Evolutionary conservation across 139 green algal genomes (phyloP).

Genomic region (Chlamydomonas sp.): DNA sequence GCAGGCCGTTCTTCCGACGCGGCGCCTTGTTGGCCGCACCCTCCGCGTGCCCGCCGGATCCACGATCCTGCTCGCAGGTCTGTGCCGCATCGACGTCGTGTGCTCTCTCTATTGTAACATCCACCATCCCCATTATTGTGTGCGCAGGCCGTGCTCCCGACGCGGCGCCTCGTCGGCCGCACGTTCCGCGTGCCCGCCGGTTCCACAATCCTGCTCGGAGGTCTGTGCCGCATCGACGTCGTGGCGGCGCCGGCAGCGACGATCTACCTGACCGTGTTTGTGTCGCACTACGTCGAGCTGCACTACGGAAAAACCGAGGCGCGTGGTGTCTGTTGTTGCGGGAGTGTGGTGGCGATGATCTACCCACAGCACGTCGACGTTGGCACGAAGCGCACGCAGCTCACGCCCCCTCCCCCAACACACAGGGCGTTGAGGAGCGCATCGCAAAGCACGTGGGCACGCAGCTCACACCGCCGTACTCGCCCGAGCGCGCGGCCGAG

Average conservation of each 20-base stretch:
- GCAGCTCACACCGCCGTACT: conserved; percentile 58
- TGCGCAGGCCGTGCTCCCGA: conserved; percentile 68
- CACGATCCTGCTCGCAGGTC: no score
- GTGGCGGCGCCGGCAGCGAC: conserved; percentile 52
- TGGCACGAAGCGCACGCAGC: background rate
- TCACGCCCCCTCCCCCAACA: conserved; percentile 38
- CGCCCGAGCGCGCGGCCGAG: conserved; percentile 21
- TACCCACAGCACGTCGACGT: background rate
- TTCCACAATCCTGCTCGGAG: conserved; percentile 72
- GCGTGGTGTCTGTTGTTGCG: no score
- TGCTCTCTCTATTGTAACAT: no score
- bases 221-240: conserved; percentile 85
- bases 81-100: conserved; percentile 81
- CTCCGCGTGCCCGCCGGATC: no score
- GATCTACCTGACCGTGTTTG: conserved; percentile 90
- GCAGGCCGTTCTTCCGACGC: no score
- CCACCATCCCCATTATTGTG: conserved; percentile 54
- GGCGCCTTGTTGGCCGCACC: no score
- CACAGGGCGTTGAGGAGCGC: conserved; percentile 58
- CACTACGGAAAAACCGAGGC: no score
- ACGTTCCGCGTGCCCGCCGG: conserved; percentile 77
- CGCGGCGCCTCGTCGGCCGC: conserved; percentile 32
- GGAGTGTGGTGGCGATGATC: background rate
- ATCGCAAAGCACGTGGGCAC: conserved; percentile 50
- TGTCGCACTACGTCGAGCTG: conserved; percentile 17